phyloP scores from a whole-genome alignment of 208 protist species.

The Wallacemonas sp. region DNA sequence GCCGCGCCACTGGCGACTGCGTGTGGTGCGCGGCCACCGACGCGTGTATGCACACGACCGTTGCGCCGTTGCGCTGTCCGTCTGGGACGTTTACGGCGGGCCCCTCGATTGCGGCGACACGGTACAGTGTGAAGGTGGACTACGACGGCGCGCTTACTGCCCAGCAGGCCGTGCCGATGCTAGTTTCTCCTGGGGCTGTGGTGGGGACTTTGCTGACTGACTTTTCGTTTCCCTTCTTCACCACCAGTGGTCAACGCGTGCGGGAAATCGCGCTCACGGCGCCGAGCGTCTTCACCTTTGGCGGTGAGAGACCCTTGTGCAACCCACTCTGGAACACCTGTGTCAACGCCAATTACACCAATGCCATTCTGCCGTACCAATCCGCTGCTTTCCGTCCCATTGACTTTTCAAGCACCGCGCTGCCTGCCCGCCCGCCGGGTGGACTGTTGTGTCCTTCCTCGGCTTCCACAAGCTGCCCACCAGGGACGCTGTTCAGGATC shows the following conservation, averaged over 20 bases:
- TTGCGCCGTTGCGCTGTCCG: conserved; percentile 1
- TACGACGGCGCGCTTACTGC: background rate
- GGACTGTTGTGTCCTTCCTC: background rate
- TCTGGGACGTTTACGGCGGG: background rate
- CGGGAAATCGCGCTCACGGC: too few species aligned
- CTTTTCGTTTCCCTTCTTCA: conserved; percentile 4
- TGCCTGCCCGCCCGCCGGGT: background rate
- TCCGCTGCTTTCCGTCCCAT: background rate
- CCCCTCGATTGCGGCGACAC: background rate
- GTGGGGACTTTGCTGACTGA: background rate
- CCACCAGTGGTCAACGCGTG: too few species aligned
- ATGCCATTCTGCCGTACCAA: conserved; percentile 26
- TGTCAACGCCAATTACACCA: conserved; percentile 30
- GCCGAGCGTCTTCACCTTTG: too few species aligned
- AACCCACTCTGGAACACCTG: conserved; percentile 18
- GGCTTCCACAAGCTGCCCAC: background rate
- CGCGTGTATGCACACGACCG: conserved; percentile 5
- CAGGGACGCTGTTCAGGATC: background rate
- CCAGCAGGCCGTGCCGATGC: too few species aligned
- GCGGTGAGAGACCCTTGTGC: too few species aligned
- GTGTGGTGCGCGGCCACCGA: conserved; percentile 1
- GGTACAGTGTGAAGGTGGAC: conserved; percentile 5
- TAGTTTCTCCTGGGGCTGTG: too few species aligned
- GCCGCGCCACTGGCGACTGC: background rate
- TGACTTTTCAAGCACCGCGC: background rate